Conservation (phyloP, 305 asterid species). For the Rubia balearica region DNA sequence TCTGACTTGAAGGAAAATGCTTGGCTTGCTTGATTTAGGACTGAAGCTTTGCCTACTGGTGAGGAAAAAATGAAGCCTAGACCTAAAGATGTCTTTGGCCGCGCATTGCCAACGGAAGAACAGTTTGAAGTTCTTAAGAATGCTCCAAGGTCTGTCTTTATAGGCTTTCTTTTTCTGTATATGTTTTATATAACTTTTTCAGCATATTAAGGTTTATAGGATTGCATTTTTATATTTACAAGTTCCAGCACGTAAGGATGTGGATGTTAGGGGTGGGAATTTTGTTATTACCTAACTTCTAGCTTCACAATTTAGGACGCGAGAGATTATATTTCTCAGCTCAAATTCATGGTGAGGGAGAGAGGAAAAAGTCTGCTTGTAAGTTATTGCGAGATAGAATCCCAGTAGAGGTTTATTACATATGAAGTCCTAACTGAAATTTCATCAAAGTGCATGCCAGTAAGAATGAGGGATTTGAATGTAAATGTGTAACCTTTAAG, state of each 20-base stretch:
- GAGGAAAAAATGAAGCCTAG: slow-evolving; percentile 66
- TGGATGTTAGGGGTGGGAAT: too few relatives aligned
- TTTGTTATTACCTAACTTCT: background rate
- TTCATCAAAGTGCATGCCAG: background rate
- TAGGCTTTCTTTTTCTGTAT: background rate
- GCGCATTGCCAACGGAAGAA: slow-evolving; percentile 87
- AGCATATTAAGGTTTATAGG: background rate
- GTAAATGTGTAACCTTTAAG: background rate
- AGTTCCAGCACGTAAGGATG: background rate
- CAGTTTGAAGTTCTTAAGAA: slow-evolving; percentile 93
- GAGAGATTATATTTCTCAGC: background rate
- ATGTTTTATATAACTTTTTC: background rate
- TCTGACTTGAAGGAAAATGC: slow-evolving; percentile 16
- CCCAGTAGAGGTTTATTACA: background rate
- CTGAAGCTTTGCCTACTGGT: slow-evolving; percentile 33
- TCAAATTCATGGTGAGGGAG: background rate
- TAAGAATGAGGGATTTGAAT: background rate
- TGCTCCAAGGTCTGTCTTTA: slow-evolving; percentile 68
- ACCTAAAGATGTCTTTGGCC: slow-evolving; percentile 88
- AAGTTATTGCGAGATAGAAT: background rate
- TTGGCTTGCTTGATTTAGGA: slow-evolving; percentile 32
- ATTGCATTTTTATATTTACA: background rate
- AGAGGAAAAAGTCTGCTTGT: background rate
- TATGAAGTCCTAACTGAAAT: background rate
- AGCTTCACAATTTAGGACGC: background rate